Evolutionary conservation across 106 monocot species (phyloP).

Genomic region (Dendrobium catenatum): DNA sequence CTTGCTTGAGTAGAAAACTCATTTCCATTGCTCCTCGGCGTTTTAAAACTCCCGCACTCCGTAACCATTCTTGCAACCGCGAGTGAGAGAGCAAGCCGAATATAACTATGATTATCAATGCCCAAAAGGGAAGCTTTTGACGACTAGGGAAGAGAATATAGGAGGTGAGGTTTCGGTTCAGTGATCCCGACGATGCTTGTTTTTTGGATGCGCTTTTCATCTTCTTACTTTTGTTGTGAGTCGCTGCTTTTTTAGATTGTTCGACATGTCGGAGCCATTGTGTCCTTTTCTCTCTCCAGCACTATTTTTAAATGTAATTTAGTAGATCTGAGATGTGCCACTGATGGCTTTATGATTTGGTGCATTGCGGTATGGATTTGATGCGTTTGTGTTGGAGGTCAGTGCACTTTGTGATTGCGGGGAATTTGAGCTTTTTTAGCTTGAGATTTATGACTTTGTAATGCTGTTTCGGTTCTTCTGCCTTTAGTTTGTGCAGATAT

Average conservation of each 20-base stretch:
- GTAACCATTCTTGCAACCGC: neutral
- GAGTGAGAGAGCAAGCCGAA: neutral
- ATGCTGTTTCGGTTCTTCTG: neutral
- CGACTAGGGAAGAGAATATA: neutral
- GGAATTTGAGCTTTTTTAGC: neutral
- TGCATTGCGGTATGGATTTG: neutral
- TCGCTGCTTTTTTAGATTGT: neutral
- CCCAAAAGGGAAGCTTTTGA: neutral
- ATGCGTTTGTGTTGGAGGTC: neutral
- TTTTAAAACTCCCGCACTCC: slow-evolving; percentile 2
- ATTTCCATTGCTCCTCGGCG: neutral
- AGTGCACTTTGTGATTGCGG: neutral
- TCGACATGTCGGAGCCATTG: neutral
- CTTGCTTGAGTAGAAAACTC: neutral
- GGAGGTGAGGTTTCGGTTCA: neutral
- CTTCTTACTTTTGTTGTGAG: neutral
- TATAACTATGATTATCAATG: neutral
- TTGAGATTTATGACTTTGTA: neutral
- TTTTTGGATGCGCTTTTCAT: neutral
- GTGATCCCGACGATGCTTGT: neutral
- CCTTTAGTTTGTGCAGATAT: neutral
- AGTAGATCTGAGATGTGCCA: neutral
- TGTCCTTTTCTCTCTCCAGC: neutral
- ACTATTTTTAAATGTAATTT: neutral
- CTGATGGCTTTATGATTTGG: neutral